Evolutionary conservation across 768 basidiomycete species (phyloP), one percentile per base, ranked within the genome.

Genomic region (Suillus paluster): DNA sequence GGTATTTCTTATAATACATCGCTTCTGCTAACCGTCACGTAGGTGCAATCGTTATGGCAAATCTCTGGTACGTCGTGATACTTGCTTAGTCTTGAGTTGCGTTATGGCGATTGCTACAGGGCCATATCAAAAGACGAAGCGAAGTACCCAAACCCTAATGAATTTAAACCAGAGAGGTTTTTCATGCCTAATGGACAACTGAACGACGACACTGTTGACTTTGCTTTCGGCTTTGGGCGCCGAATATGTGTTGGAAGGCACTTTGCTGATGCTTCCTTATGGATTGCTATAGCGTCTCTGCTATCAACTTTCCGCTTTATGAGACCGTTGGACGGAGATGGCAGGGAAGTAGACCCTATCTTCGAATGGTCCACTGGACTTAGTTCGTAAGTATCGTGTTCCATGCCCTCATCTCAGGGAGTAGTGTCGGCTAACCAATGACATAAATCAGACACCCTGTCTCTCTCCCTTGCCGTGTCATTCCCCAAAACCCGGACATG

Each of bases 231-330:
- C 42, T 73, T 73, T 21, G 72, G 72, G 49, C 73, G 74, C 53
- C 67, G 72, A 63, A 59, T 68, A 38, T 75, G 72, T n/a, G 67
- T 66, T n/a, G 73, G 74, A 14, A 65, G 63, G 44, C 59, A 73
- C 63, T 75, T 73, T 33, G 73, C 73, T 23, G 71, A 73, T 7
- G 71, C 74, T 14, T 73, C 73, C 44, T 25, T 73, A n/a, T 73
- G 73, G 73, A 66, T 74, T 54, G 74, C 71, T 19, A 63, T 73
- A 5, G 73, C 63, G 10, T 73, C 74, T 58, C 65, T 73, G 19
- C 71, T 76, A 42, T 46, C 72, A 57, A 41, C 57, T n/a, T 73
- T 76, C 57, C 70, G 65, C 36, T 74, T 76, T 42, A 65, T 61
- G 74, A 76, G 65, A 61, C 67, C 58, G 25, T 44, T 73, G 61